Conservation (phyloP, 139 green algal genomes). For the Volvox reticuliferus region DNA sequence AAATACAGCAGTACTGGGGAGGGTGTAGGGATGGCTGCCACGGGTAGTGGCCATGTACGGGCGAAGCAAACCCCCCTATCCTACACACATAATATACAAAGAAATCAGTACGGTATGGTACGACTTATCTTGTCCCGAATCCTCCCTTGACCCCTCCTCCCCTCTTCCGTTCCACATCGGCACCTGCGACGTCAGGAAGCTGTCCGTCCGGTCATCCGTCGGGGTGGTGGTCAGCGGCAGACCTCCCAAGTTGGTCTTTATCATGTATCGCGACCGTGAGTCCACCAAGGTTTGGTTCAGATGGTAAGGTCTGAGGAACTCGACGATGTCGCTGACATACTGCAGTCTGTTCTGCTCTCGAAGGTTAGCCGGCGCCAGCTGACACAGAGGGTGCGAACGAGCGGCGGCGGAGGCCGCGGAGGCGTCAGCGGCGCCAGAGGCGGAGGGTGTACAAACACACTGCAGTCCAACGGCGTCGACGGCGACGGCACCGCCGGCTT, state of each 20-base stretch:
- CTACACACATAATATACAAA: too few relatives aligned
- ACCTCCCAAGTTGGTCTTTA: neutral
- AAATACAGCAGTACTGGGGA: too few relatives aligned
- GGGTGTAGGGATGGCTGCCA: too few relatives aligned
- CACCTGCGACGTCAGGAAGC: neutral
- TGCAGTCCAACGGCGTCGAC: neutral
- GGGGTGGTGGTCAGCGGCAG: too few relatives aligned
- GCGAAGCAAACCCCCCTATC: too few relatives aligned
- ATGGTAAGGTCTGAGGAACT: neutral
- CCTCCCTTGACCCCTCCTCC: too few relatives aligned
- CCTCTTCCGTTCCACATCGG: too few relatives aligned
- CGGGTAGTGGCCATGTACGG: too few relatives aligned
- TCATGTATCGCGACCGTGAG: neutral
- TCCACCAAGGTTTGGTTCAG: neutral
- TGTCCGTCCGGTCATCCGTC: neutral
- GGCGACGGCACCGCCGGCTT: neutral
- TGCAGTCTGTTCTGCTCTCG: neutral
- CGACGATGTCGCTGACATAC: neutral
- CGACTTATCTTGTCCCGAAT: too few relatives aligned
- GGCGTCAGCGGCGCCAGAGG: neutral
- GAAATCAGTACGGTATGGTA: too few relatives aligned
- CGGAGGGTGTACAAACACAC: neutral
- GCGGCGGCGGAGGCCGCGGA: neutral
- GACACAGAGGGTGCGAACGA: neutral
- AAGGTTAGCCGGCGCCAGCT: neutral